phyloP scores from a whole-genome alignment of 768 basidiomycete species.

The Pulveroboletus frians region DNA sequence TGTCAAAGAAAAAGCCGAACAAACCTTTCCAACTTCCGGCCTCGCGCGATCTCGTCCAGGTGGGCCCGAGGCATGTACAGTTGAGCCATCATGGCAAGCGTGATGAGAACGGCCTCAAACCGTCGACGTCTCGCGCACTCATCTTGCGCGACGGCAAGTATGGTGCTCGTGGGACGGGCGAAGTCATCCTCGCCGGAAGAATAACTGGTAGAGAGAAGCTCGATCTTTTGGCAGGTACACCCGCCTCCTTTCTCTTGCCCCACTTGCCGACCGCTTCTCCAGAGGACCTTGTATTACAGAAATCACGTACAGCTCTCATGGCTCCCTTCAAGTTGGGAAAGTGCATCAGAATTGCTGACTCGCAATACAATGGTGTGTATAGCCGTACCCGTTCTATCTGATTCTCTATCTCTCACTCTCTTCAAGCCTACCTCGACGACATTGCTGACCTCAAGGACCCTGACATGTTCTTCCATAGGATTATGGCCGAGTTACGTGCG shows the following conservation, averaged over 20 bases:
- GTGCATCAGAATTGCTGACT: constrained; percentile 64
- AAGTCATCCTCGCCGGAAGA: constrained; percentile 51
- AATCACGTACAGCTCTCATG: constrained; percentile 53
- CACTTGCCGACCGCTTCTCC: constrained; percentile 1
- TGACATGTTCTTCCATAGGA: constrained; percentile 52
- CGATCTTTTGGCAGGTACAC: constrained; percentile 67
- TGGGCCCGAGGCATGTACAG: constrained; percentile 52
- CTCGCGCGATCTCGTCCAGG: constrained; percentile 45
- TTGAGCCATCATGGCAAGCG: constrained; percentile 34
- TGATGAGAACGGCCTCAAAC: constrained; percentile 47
- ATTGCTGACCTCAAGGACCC: constrained; percentile 64
- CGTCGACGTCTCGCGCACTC: constrained; percentile 68
- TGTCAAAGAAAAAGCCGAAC: constrained; percentile 32
- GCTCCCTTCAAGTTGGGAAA: constrained; percentile 60
- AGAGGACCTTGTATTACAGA: constrained; percentile 63
- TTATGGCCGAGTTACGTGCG: constrained; percentile 52
- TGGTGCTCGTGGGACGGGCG: constrained; percentile 67
- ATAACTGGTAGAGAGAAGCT: constrained; percentile 77
- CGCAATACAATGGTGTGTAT: constrained; percentile 62
- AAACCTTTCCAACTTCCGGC: constrained; percentile 7
- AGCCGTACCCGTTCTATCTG: background rate
- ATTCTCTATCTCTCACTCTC: constrained; percentile 11
- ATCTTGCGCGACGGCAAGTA: constrained; percentile 71
- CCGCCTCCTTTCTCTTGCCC: background rate
- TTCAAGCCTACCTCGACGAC: constrained; percentile 61